A percentile compares a stretch with the other conserved stretches of the same genome.
These are phyloP conservation scores for Cladobotryum mycophilum DNA, from an alignment of 2,329 filamentous ascomycete genomes.

Conservation along the genomic window DNA sequence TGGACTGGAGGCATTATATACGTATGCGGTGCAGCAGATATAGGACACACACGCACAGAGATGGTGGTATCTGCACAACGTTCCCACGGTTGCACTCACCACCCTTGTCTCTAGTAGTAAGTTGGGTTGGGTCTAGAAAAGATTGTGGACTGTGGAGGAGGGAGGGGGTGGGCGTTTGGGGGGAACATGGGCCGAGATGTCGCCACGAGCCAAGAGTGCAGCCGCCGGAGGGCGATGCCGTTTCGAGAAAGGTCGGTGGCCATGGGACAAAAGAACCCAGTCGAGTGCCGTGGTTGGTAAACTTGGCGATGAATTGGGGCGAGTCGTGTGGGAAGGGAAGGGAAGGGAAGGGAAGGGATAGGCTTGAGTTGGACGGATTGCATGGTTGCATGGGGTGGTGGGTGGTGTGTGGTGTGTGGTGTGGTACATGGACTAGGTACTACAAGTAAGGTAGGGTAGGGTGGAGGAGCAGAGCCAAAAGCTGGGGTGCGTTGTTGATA, in stretches of 20 bases:
- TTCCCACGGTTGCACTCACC: not conserved
- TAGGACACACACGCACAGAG: not conserved
- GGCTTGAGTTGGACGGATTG: too few species aligned
- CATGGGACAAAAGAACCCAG: slow-evolving; percentile 17
- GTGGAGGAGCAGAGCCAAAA: too few species aligned
- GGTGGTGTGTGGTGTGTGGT: too few species aligned
- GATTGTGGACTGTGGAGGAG: not conserved
- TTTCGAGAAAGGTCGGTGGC: slow-evolving; percentile 14
- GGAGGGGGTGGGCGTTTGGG: not conserved
- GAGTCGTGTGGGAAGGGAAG: not conserved
- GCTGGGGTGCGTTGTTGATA: too few species aligned
- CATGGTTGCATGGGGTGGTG: too few species aligned
- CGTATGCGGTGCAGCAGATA: not conserved
- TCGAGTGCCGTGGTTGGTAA: slow-evolving; percentile 9
- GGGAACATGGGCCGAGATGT: not conserved
- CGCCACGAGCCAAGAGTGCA: slow-evolving; percentile 14
- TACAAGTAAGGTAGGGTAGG: too few species aligned
- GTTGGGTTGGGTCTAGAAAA: slow-evolving; percentile 1
- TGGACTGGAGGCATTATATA: slow-evolving; percentile 7
- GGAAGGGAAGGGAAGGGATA: too few species aligned
- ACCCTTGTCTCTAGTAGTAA: not conserved
- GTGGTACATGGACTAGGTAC: too few species aligned
- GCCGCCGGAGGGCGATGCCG: slow-evolving; percentile 17
- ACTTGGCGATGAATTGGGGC: not conserved
- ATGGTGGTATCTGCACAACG: too few species aligned